These are phyloP conservation scores for Plasmodium coatneyi DNA, from an alignment of 169 alveolate genomes.

Conservation along the genomic window DNA sequence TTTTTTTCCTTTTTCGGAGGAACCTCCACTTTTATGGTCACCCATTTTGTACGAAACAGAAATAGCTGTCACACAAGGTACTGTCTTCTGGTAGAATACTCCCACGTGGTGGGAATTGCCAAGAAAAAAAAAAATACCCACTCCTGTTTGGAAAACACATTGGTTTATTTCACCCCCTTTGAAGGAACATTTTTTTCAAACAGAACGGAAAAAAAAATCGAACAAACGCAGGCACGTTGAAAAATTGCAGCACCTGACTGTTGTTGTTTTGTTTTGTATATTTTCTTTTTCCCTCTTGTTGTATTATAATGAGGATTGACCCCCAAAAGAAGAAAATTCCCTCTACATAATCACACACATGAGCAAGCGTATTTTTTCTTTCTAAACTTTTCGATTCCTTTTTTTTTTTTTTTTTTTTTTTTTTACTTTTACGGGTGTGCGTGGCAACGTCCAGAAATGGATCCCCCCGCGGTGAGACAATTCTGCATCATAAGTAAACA, in stretches of 20 bases:
- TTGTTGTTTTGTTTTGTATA: not conserved
- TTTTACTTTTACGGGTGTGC: slow-evolving; percentile 14
- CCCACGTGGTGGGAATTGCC: not conserved
- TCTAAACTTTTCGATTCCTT: not conserved
- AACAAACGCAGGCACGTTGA: not conserved
- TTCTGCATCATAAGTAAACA: slow-evolving; percentile 13
- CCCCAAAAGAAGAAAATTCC: not conserved
- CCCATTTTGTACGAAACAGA: slow-evolving; percentile 10
- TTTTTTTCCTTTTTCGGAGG: slow-evolving; percentile 1
- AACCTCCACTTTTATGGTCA: slow-evolving; percentile 12
- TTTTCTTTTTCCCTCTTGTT: not conserved
- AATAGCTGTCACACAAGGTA: not conserved
- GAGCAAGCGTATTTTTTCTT: not conserved
- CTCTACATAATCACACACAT: not conserved
- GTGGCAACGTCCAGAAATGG: not conserved
- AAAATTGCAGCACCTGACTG: not conserved
- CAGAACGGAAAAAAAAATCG: not conserved
- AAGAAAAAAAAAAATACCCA: not conserved
- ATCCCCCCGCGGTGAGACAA: not conserved
- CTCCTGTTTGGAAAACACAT: not conserved
- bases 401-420: not conserved
- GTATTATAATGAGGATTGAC: not conserved
- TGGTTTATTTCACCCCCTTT: not conserved
- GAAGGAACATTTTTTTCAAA: not conserved
- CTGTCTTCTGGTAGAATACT: slow-evolving; percentile 26